Conservation (phyloP, 257 asterid genomes). For the Solanum etuberosum region DNA sequence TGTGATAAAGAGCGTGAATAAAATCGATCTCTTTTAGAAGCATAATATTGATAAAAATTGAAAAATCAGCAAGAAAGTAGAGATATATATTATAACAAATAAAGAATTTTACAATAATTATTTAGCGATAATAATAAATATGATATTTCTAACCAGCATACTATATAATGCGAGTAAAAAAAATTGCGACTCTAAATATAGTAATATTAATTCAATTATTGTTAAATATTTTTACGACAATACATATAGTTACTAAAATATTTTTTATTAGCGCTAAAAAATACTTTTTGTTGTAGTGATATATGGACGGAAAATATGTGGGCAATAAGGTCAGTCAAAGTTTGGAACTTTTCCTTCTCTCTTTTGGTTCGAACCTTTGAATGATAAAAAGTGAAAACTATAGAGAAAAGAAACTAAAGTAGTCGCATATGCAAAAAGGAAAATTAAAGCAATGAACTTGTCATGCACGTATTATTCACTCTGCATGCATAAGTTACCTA, state of each 20-base stretch:
- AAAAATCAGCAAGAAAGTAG: not conserved
- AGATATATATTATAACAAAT: not conserved
- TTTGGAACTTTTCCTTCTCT: not conserved
- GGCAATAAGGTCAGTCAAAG: not conserved
- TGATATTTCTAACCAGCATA: too few species aligned
- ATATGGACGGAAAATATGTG: not conserved
- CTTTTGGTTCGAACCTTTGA: not conserved
- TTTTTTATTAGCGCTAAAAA: too few species aligned
- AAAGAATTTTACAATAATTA: too few species aligned
- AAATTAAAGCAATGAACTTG: not conserved
- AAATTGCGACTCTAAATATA: too few species aligned
- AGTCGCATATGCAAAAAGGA: not conserved
- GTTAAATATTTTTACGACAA: too few species aligned
- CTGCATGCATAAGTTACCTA: not conserved
- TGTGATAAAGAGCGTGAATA: not conserved
- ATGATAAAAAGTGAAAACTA: not conserved
- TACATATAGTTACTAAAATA: too few species aligned
- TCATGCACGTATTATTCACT: not conserved
- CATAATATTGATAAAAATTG: not conserved
- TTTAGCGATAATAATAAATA: too few species aligned
- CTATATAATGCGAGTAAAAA: too few species aligned
- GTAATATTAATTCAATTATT: too few species aligned
- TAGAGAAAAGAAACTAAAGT: not conserved
- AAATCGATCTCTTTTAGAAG: not conserved
- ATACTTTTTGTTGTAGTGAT: not conserved